Conservation (phyloP, 1,139 yeast species). For the Yamadazyma epiphylla region DNA sequence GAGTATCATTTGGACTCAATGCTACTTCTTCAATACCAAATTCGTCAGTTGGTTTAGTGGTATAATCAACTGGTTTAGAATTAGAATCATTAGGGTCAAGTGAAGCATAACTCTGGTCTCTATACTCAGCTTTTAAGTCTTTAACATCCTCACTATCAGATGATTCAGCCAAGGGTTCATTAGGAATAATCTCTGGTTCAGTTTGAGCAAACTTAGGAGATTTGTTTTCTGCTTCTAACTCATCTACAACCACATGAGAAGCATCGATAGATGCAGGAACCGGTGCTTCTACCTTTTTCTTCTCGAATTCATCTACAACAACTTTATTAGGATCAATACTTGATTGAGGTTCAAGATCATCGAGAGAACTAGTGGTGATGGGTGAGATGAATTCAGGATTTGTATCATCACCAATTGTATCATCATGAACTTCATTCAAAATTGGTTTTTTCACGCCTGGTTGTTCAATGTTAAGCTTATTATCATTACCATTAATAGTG, state of each 20-base stretch:
- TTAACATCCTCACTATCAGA: constrained; percentile 4
- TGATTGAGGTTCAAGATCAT: constrained; percentile 1
- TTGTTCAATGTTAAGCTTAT: neutral
- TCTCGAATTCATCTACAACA: constrained; percentile 20
- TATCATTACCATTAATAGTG: no score
- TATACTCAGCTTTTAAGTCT: neutral
- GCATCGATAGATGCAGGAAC: constrained; percentile 15
- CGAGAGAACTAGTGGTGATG: constrained; percentile 5
- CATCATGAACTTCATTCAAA: constrained; percentile 4
- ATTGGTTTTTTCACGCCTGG: constrained; percentile 3
- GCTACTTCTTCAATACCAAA: constrained; percentile 17
- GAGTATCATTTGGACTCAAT: constrained; percentile 15
- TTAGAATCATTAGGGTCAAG: neutral
- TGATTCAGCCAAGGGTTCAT: no score
- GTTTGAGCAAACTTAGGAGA: constrained; percentile 3
- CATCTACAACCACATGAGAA: constrained; percentile 20
- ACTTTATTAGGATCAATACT: constrained; percentile 9
- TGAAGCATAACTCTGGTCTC: no score
- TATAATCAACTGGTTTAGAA: constrained; percentile 5
- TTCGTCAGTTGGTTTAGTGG: no score
- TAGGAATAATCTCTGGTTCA: neutral
- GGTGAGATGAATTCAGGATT: constrained; percentile 10
- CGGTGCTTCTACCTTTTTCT: constrained; percentile 8
- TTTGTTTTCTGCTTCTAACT: constrained; percentile 20
- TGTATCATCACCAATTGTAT: no score